Conservation (phyloP, 331 rosid genomes). For the Rosa hybrid region DNA sequence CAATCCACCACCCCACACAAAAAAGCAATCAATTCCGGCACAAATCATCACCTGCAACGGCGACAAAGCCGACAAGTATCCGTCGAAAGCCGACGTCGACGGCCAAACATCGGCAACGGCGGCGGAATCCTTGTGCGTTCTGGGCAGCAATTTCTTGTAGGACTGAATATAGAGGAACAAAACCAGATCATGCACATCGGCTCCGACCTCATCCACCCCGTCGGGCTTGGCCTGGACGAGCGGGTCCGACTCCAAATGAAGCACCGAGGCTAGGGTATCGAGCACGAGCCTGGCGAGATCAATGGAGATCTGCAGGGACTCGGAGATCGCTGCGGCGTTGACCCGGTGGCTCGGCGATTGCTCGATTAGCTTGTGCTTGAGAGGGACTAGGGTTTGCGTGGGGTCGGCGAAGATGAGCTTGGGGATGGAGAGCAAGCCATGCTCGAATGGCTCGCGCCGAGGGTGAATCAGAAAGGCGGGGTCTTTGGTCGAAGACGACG, state of each 20-base stretch:
- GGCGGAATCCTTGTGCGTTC: slow-evolving; percentile 96
- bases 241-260: slow-evolving; percentile 69
- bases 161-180: slow-evolving; percentile 34
- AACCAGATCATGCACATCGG: slow-evolving; percentile 71
- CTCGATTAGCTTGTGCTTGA: slow-evolving; percentile 74
- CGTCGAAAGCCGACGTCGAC: slow-evolving; percentile 96
- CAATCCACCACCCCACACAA: background rate
- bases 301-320: slow-evolving; percentile 83
- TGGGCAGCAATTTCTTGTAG: slow-evolving; percentile 82
- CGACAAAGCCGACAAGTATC: slow-evolving; percentile 93
- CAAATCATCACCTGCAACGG: slow-evolving; percentile 76
- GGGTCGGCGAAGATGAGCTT: slow-evolving; percentile 92
- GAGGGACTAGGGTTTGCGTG: slow-evolving; percentile 86
- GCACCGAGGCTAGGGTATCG: slow-evolving; percentile 78
- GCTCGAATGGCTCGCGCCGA: slow-evolving; percentile 91
- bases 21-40: background rate
- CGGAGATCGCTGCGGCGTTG: slow-evolving; percentile 59
- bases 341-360: slow-evolving; percentile 53
- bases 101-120: slow-evolving; percentile 98
- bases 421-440: slow-evolving; percentile 90
- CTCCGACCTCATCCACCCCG: slow-evolving; percentile 50
- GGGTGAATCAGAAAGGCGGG: slow-evolving; percentile 67
- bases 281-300: slow-evolving; percentile 88
- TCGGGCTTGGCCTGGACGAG: slow-evolving; percentile 50
- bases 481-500: slow-evolving; percentile 67